phyloP scores from a whole-genome alignment of 768 basidiomycete species.

The Boletus rubescentipes region DNA sequence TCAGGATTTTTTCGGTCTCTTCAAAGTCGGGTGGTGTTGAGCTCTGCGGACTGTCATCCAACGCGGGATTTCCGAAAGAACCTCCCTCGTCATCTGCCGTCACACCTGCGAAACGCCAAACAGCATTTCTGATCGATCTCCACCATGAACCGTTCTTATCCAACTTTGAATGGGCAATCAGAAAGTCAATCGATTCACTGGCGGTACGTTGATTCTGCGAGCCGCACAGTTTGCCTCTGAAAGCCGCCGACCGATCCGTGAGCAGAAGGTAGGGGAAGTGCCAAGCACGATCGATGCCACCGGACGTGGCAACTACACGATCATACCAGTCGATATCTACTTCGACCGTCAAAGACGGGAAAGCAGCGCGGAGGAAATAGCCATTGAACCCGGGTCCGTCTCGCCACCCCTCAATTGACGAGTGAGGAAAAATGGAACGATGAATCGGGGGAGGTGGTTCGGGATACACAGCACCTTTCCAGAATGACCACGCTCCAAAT shows the following conservation, averaged over 20 bases:
- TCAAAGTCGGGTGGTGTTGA: conserved; percentile 25
- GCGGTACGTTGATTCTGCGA: conserved; percentile 69
- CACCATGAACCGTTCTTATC: conserved; percentile 59
- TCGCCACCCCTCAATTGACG: conserved; percentile 62
- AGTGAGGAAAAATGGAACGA: conserved; percentile 71
- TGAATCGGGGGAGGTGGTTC: conserved; percentile 53
- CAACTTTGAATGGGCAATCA: conserved; percentile 39
- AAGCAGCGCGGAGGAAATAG: conserved; percentile 71
- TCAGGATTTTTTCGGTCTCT: conserved; percentile 52
- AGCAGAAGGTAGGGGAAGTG: conserved; percentile 70
- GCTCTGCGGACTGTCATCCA: neutral
- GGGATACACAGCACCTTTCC: conserved; percentile 50
- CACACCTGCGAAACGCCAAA: conserved; percentile 68
- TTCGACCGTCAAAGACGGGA: conserved; percentile 71
- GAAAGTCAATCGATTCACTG: conserved; percentile 60
- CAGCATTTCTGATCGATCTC: conserved; percentile 65
- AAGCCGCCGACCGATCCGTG: conserved; percentile 74
- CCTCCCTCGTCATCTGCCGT: conserved; percentile 34
- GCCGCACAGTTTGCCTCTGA: conserved; percentile 64
- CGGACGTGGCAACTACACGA: conserved; percentile 39
- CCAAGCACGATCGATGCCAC: conserved; percentile 48
- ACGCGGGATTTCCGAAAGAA: conserved; percentile 9
- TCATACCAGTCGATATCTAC: conserved; percentile 71
- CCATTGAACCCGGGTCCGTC: conserved; percentile 76
- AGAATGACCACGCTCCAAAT: conserved; percentile 74